phyloP scores from a whole-genome alignment of 208 protist species.

The Trypanosoma platydactyli region DNA sequence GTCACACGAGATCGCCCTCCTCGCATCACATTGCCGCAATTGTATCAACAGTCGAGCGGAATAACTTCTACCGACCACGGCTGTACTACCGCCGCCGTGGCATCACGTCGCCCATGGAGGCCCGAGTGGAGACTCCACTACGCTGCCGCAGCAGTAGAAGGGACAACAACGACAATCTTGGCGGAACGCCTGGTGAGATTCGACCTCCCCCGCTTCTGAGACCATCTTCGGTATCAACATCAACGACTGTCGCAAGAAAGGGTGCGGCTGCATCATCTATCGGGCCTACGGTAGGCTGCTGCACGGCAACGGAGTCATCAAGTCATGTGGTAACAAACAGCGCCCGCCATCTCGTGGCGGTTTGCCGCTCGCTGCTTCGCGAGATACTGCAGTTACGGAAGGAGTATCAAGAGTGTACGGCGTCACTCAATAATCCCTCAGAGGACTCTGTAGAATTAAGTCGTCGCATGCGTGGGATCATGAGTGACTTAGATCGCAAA shows the following conservation, averaged over 20 bases:
- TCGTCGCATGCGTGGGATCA: slow-evolving; percentile 58
- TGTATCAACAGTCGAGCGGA: slow-evolving; percentile 68
- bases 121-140: slow-evolving; percentile 7
- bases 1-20: slow-evolving; percentile 21
- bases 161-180: too few relatives aligned
- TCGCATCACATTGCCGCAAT: slow-evolving; percentile 73
- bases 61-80: slow-evolving; percentile 67
- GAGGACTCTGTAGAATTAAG: slow-evolving; percentile 63
- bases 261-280: slow-evolving; percentile 4
- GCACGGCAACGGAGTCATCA: background rate
- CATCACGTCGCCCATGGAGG: slow-evolving; percentile 17
- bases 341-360: slow-evolving; percentile 35
- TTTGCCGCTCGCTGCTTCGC: slow-evolving; percentile 48
- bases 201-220: slow-evolving; percentile 1
- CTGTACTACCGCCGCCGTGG: slow-evolving; percentile 53
- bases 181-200: background rate
- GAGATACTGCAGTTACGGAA: slow-evolving; percentile 48
- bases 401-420: slow-evolving; percentile 49
- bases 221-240: background rate
- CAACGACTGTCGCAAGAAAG: background rate
- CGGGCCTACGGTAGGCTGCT: background rate
- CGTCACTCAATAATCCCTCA: slow-evolving; percentile 45
- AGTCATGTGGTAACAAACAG: slow-evolving; percentile 16
- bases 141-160: slow-evolving; percentile 3
- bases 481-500: slow-evolving; percentile 65